These are phyloP conservation scores for Leptographium lundbergii DNA, from an alignment of 2,329 filamentous ascomycete genomes.

Conservation along the genomic window DNA sequence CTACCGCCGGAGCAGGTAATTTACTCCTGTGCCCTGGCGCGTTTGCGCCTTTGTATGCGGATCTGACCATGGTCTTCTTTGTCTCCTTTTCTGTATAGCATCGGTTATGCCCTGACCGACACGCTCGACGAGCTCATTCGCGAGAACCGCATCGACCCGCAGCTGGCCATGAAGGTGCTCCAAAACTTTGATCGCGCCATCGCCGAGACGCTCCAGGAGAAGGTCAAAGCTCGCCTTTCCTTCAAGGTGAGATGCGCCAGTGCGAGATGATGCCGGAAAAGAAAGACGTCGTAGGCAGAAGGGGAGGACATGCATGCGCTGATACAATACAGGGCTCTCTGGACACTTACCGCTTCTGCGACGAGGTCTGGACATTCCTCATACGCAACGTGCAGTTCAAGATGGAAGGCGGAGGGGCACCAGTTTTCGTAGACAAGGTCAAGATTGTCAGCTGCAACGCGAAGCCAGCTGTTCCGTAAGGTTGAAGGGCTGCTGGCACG, in stretches of 20 bases:
- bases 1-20: slow-evolving; percentile 93
- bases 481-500: not conserved
- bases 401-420: slow-evolving; percentile 65
- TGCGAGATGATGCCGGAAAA: not conserved
- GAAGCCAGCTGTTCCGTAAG: slow-evolving; percentile 36
- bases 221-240: slow-evolving; percentile 77
- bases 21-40: not conserved
- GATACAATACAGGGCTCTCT: slow-evolving; percentile 61
- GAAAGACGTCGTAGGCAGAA: not conserved
- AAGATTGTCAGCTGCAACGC: slow-evolving; percentile 98
- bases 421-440: slow-evolving; percentile 69
- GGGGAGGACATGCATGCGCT: not conserved
- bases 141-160: slow-evolving; percentile 87
- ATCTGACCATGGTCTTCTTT: not conserved
- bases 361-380: slow-evolving; percentile 98
- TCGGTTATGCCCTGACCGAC: slow-evolving; percentile 86
- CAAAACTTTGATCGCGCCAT: slow-evolving; percentile 91
- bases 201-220: slow-evolving; percentile 80
- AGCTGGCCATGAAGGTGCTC: slow-evolving; percentile 97
- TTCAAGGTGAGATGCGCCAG: slow-evolving; percentile 66
- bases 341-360: slow-evolving; percentile 97
- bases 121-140: slow-evolving; percentile 95
- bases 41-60: not conserved
- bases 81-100: slow-evolving; percentile 41
- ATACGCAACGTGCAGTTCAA: slow-evolving; percentile 99